These are phyloP conservation scores for Eutrema japonicum DNA, from an alignment of 345 rosid genomes.

Conservation along the genomic window DNA sequence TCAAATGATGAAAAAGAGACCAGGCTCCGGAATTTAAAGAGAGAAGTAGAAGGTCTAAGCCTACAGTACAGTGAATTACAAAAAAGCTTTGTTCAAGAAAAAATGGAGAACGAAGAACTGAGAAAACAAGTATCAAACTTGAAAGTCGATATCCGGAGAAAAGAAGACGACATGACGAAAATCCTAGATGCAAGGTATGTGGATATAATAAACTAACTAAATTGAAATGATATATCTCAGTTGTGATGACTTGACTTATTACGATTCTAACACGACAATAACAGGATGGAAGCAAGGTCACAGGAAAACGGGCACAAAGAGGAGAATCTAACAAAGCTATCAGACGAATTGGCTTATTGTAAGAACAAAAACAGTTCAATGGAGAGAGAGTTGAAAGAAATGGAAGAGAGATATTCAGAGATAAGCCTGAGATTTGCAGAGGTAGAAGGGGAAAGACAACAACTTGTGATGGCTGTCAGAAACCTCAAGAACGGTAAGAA, in stretches of 20 bases:
- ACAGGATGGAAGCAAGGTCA: conserved; percentile 50
- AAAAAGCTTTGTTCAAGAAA: conserved; percentile 55
- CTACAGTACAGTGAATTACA: conserved; percentile 54
- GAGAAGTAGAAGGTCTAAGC: conserved; percentile 57
- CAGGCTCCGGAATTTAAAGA: conserved; percentile 49
- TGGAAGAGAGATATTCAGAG: conserved; percentile 92
- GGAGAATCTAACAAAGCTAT: conserved; percentile 47
- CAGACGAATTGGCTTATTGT: conserved; percentile 51
- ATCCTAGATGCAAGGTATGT: conserved; percentile 48
- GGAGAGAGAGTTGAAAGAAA: conserved; percentile 90
- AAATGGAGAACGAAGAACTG: conserved; percentile 65
- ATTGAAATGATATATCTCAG: not conserved
- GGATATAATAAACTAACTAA: conserved; percentile 26
- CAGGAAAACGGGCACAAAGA: conserved; percentile 43
- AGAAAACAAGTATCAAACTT: conserved; percentile 56
- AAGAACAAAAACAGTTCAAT: conserved; percentile 70
- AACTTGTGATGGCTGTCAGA: conserved; percentile 81
- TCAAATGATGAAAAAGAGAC: conserved; percentile 63
- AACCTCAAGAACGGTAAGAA: conserved; percentile 80
- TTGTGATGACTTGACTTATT: conserved; percentile 6
- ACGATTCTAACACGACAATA: conserved; percentile 8
- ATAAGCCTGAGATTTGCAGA: conserved; percentile 90
- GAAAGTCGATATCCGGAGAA: conserved; percentile 55
- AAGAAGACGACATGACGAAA: conserved; percentile 54
- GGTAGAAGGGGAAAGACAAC: conserved; percentile 95